A percentile compares a stretch with the other conserved stretches of the same genome.
These are phyloP conservation scores for Volvox carteri DNA, from an alignment of 163 green algal genomes.

Conservation along the genomic window DNA sequence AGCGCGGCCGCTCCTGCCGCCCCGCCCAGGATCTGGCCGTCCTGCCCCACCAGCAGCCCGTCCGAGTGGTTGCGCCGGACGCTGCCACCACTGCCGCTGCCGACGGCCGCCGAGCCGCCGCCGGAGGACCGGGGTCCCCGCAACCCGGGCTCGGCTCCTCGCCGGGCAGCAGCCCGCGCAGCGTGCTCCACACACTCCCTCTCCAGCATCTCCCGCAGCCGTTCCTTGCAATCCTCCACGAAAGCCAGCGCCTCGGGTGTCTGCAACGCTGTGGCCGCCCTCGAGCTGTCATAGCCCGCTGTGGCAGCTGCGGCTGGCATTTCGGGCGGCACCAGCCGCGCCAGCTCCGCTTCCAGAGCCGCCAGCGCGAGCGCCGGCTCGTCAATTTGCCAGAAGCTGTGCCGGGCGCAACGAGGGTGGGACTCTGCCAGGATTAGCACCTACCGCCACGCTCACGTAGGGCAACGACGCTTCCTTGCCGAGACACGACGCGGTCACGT, in stretches of 20 bases:
- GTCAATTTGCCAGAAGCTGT: slow-evolving; percentile 56
- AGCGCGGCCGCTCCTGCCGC: slow-evolving; percentile 11
- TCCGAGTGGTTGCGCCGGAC: slow-evolving; percentile 30
- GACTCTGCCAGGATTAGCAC: too few species aligned
- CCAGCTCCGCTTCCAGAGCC: slow-evolving; percentile 85
- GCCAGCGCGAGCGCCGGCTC: slow-evolving; percentile 72
- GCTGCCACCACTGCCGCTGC: slow-evolving; percentile 10
- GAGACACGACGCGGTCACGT: too few species aligned
- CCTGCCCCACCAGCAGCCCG: neutral
- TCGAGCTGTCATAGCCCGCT: neutral
- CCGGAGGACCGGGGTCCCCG: neutral
- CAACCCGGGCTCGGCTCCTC: neutral
- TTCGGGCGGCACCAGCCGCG: slow-evolving; percentile 22
- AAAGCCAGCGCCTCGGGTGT: neutral
- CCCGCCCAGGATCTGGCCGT: slow-evolving; percentile 1
- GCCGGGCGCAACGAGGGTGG: too few species aligned
- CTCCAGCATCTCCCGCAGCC: slow-evolving; percentile 65
- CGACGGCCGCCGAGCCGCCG: slow-evolving; percentile 33
- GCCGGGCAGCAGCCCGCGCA: neutral
- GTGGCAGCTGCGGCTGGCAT: neutral
- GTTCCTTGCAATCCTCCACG: slow-evolving; percentile 42
- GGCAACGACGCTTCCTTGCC: too few species aligned
- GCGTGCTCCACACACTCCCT: slow-evolving; percentile 63
- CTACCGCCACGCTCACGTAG: too few species aligned
- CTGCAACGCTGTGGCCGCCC: slow-evolving; percentile 3